Evolutionary conservation across 2,329 filamentous ascomycete species (phyloP), one percentile per base, ranked within the genome.

Genomic region (Monascus ruber): DNA sequence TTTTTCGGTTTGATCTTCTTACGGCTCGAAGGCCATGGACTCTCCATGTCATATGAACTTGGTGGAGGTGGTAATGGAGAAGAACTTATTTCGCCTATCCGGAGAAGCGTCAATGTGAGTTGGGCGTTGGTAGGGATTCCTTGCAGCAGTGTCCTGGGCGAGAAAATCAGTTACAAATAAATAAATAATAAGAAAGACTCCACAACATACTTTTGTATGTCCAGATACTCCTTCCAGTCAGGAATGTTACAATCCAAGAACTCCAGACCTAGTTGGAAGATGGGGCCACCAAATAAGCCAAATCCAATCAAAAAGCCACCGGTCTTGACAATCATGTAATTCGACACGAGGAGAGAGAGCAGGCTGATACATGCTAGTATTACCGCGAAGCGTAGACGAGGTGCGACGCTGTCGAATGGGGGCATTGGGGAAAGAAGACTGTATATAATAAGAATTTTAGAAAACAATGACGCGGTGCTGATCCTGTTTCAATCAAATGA

Each of bases 81-180:
- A 47, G 83, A 83, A 62, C 88, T 88, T 7, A 76, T 76, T 61
- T 93, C 86, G 32, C 85, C 85, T 26, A 89, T 78, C 4, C 86
- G 81, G 7, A 93, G 75, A 1, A 93, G 71, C 0, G 85, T 93
- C 26, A 93, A 66, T 0, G 85, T 79, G 11, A 93, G 74, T 54
- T 94, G 86, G 3, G 85, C 84, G 54, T 93, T 91, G 1, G 85
- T 94, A 1, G 86, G 86, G 0, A 91, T 79, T 2, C 85, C 84
- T 54, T 83, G 85, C 37, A 94, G 74, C 1, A 91, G 57, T 0
- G 82, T 85, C 47, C 66, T 69, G 36, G 2, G 2, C 10, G 28
- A 6, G 28, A 10, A 6, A 6, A 29, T 6, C 28, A 29, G 10
- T 6, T 6, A 29, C 28, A 6, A 29, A 10, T 6, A 10, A 27